Evolutionary conservation across 78 protist species (phyloP), one percentile per base, ranked within the genome.

Genomic region (Protostelium mycophagum): DNA sequence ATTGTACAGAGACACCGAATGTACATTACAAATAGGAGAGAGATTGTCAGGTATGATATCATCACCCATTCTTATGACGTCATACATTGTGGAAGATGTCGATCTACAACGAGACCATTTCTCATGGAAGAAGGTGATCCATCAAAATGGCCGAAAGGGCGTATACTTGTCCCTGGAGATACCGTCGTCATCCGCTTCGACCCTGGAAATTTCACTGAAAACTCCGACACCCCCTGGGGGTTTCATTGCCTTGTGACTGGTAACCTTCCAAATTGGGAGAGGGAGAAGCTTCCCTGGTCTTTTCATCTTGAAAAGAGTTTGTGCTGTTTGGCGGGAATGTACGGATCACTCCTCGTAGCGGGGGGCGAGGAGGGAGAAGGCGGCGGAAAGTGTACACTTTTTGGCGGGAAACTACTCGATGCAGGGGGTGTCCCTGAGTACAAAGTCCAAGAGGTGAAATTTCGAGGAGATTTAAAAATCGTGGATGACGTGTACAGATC

Each of bases 151-250:
- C 95, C 95, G n/a, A 93, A 93, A 39, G 36, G 91, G n/a, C 37
- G 95, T 1, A 87, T 93, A 28, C 34, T 93, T 35, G 88, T 93
- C 34, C 95, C 95, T 9, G 95, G 95, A 37, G 95, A 93, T 88
- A 90, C 92, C 0, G 95, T 93, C 25, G 89, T 88, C 0, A 86
- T 93, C 83, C 95, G 90, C 83, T 93, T 93, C 29, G 73, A 89
- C 0, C 38, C 91, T 16, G 87, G 86, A 1, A 10, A 37, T 9
- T 38, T n/a, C 25, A 34, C 28, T 28, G 51, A 63, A 29, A 38
- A 89, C 0, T 85, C 86, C 28, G 91, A 90, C 29, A 85, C 86
- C 37, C 86, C 37, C 38, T 93, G 95, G 95, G 95, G 95, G 23
- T 93, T 90, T 34, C 87, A 92, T 84, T 87, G 91, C 34, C 86